A percentile compares a stretch with the other conserved stretches of the same genome.
Conservation (phyloP, 192 early-diverging fungal genomes). For the Rhizoclosmatium globosum region DNA sequence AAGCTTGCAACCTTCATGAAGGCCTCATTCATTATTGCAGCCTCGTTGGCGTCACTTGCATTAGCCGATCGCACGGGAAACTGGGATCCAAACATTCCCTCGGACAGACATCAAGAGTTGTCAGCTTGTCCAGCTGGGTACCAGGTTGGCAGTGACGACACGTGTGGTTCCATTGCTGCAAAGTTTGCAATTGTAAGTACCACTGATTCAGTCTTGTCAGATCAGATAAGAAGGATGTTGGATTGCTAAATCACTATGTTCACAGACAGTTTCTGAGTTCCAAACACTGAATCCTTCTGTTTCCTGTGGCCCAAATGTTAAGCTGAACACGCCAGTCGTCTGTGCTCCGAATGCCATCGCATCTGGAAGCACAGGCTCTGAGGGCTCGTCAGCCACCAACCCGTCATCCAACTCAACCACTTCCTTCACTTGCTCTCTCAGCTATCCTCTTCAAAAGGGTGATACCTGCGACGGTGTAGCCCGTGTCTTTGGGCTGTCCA, state of each 20-base stretch:
- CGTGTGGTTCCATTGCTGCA: conserved; percentile 28
- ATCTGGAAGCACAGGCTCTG: no score
- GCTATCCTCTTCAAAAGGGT: conserved; percentile 8
- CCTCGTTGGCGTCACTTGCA: no score
- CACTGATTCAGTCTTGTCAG: no score
- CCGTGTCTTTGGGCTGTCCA: background rate
- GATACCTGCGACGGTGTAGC: background rate
- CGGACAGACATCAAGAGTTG: no score
- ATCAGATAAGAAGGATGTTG: no score
- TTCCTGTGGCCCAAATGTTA: background rate
- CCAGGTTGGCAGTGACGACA: background rate
- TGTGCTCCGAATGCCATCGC: background rate
- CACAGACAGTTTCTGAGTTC: background rate
- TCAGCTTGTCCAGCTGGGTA: background rate
- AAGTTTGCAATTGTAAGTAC: background rate
- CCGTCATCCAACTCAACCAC: background rate
- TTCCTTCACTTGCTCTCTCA: background rate
- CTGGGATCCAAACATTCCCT: no score
- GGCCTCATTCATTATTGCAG: no score
- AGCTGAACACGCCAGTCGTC: background rate
- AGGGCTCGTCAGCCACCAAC: background rate
- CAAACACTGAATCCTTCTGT: background rate
- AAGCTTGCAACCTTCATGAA: no score
- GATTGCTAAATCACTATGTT: no score
- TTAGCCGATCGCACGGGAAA: no score